Conservation (phyloP, 257 asterid species). For the Penstemon barbatus region DNA sequence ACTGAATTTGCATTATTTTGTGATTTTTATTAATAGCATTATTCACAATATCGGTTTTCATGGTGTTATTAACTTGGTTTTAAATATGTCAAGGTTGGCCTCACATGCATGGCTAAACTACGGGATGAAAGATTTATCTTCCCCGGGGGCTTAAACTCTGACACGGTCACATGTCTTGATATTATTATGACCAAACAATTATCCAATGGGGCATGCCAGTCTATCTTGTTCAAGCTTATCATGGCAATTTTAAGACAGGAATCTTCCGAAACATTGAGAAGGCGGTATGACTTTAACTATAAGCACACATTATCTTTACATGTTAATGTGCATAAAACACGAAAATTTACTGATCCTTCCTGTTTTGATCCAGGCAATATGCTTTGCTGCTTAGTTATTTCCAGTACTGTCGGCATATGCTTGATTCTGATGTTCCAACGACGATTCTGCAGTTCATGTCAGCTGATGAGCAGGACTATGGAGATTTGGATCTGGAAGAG, state of each 20-base stretch:
- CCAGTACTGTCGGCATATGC: conserved; percentile 92
- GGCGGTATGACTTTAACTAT: conserved; percentile 59
- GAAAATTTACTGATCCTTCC: conserved; percentile 28
- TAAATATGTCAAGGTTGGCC: conserved; percentile 66
- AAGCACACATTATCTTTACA: conserved; percentile 7
- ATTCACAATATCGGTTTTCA: background rate
- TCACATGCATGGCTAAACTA: conserved; percentile 95
- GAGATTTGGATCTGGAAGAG: conserved; percentile 78
- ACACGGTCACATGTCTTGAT: conserved; percentile 72
- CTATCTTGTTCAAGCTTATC: conserved; percentile 84
- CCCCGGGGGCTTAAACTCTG: conserved; percentile 74
- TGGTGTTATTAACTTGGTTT: conserved; percentile 25
- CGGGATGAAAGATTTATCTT: conserved; percentile 81
- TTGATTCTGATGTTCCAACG: conserved; percentile 80
- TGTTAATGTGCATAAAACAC: conserved; percentile 24
- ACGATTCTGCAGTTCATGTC: conserved; percentile 73
- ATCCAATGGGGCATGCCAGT: conserved; percentile 83
- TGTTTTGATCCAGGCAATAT: conserved; percentile 74
- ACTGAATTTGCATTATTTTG: background rate
- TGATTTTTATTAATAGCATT: too few relatives aligned
- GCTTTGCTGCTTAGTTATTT: conserved; percentile 91
- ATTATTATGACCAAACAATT: conserved; percentile 71
- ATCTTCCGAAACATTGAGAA: conserved; percentile 90
- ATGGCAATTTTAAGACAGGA: conserved; percentile 84
- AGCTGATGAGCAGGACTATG: conserved; percentile 73